phyloP scores from a whole-genome alignment of 2,329 filamentous ascomycete species.

The Neonectria hederae region DNA sequence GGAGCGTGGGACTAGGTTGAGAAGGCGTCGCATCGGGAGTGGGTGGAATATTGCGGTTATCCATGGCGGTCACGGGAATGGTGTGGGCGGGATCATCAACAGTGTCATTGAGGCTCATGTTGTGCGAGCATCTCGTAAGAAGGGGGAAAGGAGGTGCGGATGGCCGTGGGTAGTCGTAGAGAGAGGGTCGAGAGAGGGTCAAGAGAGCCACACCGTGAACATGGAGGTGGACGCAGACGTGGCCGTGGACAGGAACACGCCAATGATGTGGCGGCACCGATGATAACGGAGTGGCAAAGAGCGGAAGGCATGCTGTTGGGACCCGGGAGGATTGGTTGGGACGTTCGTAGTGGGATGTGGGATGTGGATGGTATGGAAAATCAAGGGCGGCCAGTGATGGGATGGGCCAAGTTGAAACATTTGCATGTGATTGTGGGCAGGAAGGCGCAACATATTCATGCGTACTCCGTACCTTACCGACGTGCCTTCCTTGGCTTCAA shows the following conservation, averaged over 20 bases:
- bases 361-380: slow-evolving; percentile 7
- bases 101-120: not conserved
- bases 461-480: no score
- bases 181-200: not conserved
- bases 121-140: slow-evolving; percentile 11
- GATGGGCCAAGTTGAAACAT: slow-evolving; percentile 32
- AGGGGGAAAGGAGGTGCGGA: slow-evolving; percentile 3
- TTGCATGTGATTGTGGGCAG: slow-evolving; percentile 39
- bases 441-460: slow-evolving; percentile 16
- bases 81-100: slow-evolving; percentile 21
- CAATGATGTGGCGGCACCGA: slow-evolving; percentile 31
- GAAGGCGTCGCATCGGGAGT: slow-evolving; percentile 30
- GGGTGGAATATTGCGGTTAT: slow-evolving; percentile 28
- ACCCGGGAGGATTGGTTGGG: slow-evolving; percentile 16
- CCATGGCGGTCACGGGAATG: slow-evolving; percentile 24
- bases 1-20: slow-evolving; percentile 56
- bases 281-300: slow-evolving; percentile 37
- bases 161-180: not conserved
- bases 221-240: not conserved
- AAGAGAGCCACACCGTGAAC: not conserved
- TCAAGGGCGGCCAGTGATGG: slow-evolving; percentile 24
- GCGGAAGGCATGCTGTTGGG: slow-evolving; percentile 32
- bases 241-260: slow-evolving; percentile 18
- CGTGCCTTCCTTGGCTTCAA: slow-evolving; percentile 17
- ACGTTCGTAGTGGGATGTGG: not conserved